phyloP scores from a whole-genome alignment of 371 early-diverging fungal genomes.

The Apophysomyces ossiformis region DNA sequence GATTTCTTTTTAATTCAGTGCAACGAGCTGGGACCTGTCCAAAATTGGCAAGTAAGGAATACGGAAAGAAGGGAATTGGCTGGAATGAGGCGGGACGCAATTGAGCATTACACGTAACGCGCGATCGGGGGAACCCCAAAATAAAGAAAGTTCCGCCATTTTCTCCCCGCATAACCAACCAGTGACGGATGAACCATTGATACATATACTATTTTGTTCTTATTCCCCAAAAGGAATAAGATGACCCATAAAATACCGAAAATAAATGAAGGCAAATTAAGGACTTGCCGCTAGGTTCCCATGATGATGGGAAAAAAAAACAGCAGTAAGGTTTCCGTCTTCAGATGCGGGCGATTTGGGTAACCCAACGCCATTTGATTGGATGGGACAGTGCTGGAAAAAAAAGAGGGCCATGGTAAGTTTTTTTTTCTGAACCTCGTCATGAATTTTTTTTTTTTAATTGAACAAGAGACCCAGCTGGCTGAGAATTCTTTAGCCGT shows the following conservation, averaged over 20 bases:
- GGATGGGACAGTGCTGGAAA: slow-evolving; percentile 14
- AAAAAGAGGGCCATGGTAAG: not conserved
- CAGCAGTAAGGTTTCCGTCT: not conserved
- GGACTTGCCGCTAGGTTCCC: no score
- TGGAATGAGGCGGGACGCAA: not conserved
- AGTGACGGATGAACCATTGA: not conserved
- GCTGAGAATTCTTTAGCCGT: not conserved
- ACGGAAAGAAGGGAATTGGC: not conserved
- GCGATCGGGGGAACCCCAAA: not conserved
- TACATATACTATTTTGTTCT: no score
- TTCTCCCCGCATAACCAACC: not conserved
- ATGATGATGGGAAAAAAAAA: slow-evolving; percentile 1
- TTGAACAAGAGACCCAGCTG: not conserved
- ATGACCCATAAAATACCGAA: no score
- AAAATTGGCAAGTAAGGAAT: not conserved
- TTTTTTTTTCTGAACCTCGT: not conserved
- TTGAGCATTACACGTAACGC: not conserved
- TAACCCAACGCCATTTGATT: slow-evolving; percentile 8
- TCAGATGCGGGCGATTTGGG: slow-evolving; percentile 12
- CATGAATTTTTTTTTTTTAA: not conserved
- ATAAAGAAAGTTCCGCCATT: not conserved
- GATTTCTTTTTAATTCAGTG: not conserved
- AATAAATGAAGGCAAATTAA: no score
- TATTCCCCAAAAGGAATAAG: no score
- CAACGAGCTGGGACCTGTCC: slow-evolving; percentile 1